A percentile compares a stretch with the other conserved stretches of the same genome.
Conservation (phyloP, 192 early-diverging fungal genomes). For the Ambispora gerdemannii region DNA sequence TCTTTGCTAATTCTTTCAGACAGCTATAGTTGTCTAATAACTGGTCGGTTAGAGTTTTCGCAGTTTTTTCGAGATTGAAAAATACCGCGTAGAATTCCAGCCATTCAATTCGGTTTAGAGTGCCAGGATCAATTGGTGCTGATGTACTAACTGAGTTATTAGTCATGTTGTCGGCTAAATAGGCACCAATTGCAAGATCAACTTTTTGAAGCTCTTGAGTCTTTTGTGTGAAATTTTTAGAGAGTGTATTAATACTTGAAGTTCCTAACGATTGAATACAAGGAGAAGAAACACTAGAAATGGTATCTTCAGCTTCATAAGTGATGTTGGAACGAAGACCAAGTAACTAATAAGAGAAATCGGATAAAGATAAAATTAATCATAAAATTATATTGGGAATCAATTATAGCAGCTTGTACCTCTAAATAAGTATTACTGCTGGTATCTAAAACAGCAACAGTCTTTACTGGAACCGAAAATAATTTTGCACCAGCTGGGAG, state of each 20-base stretch:
- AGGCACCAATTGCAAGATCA: conserved; percentile 46
- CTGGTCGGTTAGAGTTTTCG: conserved; percentile 43
- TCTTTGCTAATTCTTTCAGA: conserved; percentile 42
- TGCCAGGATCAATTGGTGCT: conserved; percentile 46
- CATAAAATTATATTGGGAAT: neutral
- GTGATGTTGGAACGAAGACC: conserved; percentile 40
- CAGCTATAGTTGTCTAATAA: conserved; percentile 61
- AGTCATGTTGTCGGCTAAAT: conserved; percentile 36
- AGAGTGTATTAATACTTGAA: conserved; percentile 32
- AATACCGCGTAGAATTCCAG: conserved; percentile 59
- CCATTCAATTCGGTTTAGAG: conserved; percentile 57
- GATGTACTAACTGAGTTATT: conserved; percentile 50
- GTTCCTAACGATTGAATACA: conserved; percentile 45
- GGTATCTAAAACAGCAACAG: conserved; percentile 41
- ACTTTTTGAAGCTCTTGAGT: conserved; percentile 47
- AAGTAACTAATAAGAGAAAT: conserved; percentile 37
- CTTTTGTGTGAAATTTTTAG: conserved; percentile 46
- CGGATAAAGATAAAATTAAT: neutral
- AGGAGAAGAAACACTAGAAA: conserved; percentile 43
- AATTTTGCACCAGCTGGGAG: conserved; percentile 44
- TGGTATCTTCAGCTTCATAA: conserved; percentile 39
- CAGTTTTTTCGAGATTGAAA: conserved; percentile 58
- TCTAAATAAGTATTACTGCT: conserved; percentile 48
- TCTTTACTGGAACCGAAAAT: conserved; percentile 45
- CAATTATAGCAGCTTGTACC: conserved; percentile 21